Base-by-base conservation (phyloP, 345 rosid genomes). In the Ailanthus altissimus region DNA sequence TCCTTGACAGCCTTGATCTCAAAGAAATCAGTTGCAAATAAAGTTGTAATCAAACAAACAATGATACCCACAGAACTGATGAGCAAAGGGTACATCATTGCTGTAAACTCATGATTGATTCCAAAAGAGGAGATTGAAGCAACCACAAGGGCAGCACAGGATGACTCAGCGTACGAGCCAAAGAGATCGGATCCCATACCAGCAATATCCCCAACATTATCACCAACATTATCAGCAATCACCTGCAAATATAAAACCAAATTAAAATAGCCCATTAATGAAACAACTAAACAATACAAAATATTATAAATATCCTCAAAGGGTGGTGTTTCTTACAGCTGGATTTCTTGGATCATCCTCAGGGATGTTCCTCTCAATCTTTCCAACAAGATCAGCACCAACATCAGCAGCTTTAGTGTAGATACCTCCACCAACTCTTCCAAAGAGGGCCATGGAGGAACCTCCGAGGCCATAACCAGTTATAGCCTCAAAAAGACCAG, bases 401-500 rank as follows among this genome's bases (percentile, higher is more conserved):
- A 91, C 97, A 86, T 90, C 97, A 77, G 93, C 97, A 80, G 93
- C 97, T 78, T 91, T 91, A 46, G 94, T 92, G 83, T 92, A 92
- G 72, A 92, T 92, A 38, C 97, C 97, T 62, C 97, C 93, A 64
- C 89, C 97, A 77, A 92, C 97, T 87, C 94, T 89, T 28, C 94
- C 93, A 79, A 92, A 90, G 53, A 92, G 90, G 49, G 97, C 94
- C 94, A 92, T 92, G 68, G 97, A 92, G 69, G 97, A 92, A 76
- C 97, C 97, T 42, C 97, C 97, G 75, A 92, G 94, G 38, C 97
- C 94, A 80, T 92, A 92, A 66, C 93, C 97, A 83, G 93, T 92
- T 21, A 92, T 92, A 75, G 97, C 84, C 87, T 92, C 97, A 61
- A 90, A 92, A 73, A 92, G 92, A 50, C 97, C 92, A 53, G 83